Evolutionary conservation across 192 early-diverging fungal genomes (phyloP).

Genomic region (Dimargaris cristalligena): DNA sequence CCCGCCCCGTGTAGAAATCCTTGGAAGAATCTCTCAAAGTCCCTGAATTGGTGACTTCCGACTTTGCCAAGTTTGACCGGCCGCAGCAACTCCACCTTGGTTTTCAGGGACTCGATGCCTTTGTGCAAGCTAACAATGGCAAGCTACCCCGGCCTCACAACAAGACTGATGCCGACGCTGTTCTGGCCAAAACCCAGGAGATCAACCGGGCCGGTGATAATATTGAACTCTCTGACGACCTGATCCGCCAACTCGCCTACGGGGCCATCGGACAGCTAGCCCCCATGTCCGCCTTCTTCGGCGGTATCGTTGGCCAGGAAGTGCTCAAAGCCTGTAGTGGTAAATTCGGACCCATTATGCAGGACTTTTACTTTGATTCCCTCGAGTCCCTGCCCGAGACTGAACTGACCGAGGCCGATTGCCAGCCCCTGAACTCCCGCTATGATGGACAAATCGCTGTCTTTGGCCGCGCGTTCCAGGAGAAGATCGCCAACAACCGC

Average conservation of each 20-base stretch:
- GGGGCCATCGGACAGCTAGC: constrained; percentile 81
- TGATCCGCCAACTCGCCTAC: constrained; percentile 73
- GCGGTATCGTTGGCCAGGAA: constrained; percentile 93
- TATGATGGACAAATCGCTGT: constrained; percentile 95
- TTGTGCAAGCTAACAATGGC: constrained; percentile 39
- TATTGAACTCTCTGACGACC: constrained; percentile 66
- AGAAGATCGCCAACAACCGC: constrained; percentile 64
- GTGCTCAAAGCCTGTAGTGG: constrained; percentile 96
- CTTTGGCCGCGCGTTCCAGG: constrained; percentile 84
- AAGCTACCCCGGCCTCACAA: constrained; percentile 72
- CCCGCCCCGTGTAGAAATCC: too few relatives aligned
- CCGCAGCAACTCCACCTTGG: constrained; percentile 79
- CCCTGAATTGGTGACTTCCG: constrained; percentile 76
- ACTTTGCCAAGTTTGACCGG: constrained; percentile 98
- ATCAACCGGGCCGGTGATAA: constrained; percentile 59
- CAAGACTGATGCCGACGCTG: constrained; percentile 67
- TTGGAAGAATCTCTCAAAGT: constrained; percentile 54
- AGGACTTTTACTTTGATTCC: constrained; percentile 94
- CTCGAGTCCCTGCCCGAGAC: constrained; percentile 82
- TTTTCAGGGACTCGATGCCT: constrained; percentile 88
- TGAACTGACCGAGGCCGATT: constrained; percentile 46
- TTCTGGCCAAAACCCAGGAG: constrained; percentile 51
- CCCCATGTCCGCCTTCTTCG: constrained; percentile 92
- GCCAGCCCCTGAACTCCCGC: constrained; percentile 68
- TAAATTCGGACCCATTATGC: constrained; percentile 84